phyloP scores from a whole-genome alignment of 805 yeast genomes.

The Wickerhamiella lipophila region DNA sequence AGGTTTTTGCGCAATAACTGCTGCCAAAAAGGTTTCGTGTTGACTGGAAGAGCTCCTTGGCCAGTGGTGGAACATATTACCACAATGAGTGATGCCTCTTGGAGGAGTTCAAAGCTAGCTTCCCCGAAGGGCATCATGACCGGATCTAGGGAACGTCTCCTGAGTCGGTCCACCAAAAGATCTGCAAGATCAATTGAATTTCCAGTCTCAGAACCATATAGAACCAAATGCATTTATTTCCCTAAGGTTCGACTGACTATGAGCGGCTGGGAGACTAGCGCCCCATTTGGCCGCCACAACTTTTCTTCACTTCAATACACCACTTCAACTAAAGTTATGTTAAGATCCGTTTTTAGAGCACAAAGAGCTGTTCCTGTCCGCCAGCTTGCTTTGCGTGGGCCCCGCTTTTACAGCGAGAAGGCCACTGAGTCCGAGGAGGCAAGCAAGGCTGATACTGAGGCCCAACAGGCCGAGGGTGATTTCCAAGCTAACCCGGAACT shows the following conservation, averaged over 20 bases:
- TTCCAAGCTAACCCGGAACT: conserved; percentile 20
- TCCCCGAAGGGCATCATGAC: conserved; percentile 44
- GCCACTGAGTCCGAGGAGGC: conserved; percentile 16
- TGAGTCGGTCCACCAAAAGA: conserved; percentile 42
- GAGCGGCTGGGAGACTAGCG: neutral
- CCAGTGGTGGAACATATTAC: conserved; percentile 83
- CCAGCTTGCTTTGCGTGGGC: neutral
- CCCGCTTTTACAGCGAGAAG: conserved; percentile 13
- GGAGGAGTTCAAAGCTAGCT: conserved; percentile 26
- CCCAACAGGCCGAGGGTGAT: conserved; percentile 6
- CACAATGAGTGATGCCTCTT: conserved; percentile 37
- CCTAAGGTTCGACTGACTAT: neutral
- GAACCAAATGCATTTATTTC: conserved; percentile 25
- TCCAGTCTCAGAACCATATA: conserved; percentile 91
- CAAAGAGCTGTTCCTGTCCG: conserved; percentile 6
- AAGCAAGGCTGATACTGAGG: conserved; percentile 17
- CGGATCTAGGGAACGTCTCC: conserved; percentile 40
- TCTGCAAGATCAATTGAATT: conserved; percentile 77
- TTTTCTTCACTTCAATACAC: neutral
- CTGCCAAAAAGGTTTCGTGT: conserved; percentile 61
- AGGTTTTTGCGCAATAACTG: conserved; percentile 56
- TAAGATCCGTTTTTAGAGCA: conserved; percentile 4
- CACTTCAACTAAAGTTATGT: neutral
- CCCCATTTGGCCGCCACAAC: conserved; percentile 2
- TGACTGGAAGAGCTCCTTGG: conserved; percentile 84